Conservation (phyloP, 169 alveolate genomes). For the Eimeria acervulina region DNA sequence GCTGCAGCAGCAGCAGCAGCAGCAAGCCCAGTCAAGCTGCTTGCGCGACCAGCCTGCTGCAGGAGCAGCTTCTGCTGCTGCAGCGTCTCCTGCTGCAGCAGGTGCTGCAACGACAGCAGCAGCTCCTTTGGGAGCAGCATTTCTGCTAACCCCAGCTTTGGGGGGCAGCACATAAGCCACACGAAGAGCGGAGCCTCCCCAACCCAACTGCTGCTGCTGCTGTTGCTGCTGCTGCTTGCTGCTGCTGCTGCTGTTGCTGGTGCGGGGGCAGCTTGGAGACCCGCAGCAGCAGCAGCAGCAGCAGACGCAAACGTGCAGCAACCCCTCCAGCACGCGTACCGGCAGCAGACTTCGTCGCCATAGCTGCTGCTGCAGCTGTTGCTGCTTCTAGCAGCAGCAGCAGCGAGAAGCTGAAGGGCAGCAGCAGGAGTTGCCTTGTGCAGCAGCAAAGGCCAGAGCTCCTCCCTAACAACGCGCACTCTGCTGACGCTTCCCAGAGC, state of each 20-base stretch:
- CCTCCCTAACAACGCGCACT: slow-evolving; percentile 29
- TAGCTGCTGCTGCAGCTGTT: slow-evolving; percentile 31
- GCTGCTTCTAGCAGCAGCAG: slow-evolving; percentile 4
- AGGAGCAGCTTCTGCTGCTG: no score
- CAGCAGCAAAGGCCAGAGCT: slow-evolving; percentile 59
- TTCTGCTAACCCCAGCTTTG: not conserved
- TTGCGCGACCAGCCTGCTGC: no score
- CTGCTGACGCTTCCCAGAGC: slow-evolving; percentile 46
- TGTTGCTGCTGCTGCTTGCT: slow-evolving; percentile 43
- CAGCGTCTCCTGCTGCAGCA: slow-evolving; percentile 66
- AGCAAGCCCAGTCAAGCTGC: no score
- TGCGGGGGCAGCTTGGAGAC: not conserved
- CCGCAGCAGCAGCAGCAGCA: not conserved
- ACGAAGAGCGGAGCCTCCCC: slow-evolving; percentile 37
- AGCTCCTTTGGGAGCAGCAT: slow-evolving; percentile 53
- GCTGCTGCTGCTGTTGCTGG: slow-evolving; percentile 56
- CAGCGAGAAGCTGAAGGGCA: slow-evolving; percentile 20
- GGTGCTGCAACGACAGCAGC: slow-evolving; percentile 63
- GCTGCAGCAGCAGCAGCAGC: slow-evolving; percentile 56
- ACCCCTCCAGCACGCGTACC: slow-evolving; percentile 26
- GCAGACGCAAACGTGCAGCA: slow-evolving; percentile 54
- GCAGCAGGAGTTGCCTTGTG: not conserved
- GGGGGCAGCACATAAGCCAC: slow-evolving; percentile 59
- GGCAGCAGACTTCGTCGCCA: not conserved
- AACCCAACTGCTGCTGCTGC: slow-evolving; percentile 1